These are phyloP conservation scores for Fonsecaea erecta DNA, from an alignment of 2,329 filamentous ascomycete genomes.

Conservation along the genomic window DNA sequence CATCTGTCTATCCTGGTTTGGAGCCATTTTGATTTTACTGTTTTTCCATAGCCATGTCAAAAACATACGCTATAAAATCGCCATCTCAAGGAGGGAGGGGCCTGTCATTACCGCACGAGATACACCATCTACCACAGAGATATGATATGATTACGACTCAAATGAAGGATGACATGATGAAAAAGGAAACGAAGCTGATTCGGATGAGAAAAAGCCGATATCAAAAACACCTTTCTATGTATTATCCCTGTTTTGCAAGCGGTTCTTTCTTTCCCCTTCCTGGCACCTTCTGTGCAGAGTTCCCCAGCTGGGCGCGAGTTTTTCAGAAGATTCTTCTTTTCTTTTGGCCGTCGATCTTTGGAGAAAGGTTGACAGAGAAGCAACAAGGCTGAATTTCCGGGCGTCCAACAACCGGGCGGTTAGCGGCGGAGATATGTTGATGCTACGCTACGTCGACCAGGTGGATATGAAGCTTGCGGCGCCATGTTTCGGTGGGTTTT, in stretches of 20 bases:
- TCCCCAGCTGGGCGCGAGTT: not conserved
- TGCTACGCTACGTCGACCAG: not conserved
- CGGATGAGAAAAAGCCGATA: not conserved
- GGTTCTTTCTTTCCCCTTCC: not conserved
- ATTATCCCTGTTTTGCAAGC: not conserved
- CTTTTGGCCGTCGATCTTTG: not conserved
- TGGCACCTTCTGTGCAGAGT: not conserved
- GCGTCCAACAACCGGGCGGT: not conserved
- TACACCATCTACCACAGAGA: constrained; percentile 6
- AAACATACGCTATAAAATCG: not conserved
- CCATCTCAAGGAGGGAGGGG: not conserved
- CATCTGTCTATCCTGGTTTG: not conserved
- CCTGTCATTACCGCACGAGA: constrained; percentile 21
- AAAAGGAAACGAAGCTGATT: not conserved
- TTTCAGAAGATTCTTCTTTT: not conserved
- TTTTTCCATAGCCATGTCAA: constrained; percentile 1
- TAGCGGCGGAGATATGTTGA: not conserved
- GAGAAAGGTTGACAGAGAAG: not conserved
- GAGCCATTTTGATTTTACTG: not conserved
- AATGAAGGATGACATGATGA: not conserved
- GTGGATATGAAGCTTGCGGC: not conserved
- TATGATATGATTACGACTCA: constrained; percentile 3
- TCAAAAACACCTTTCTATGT: not conserved
- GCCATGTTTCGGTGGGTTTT: not conserved
- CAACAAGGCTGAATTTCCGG: not conserved